Evolutionary conservation across 495 filamentous ascomycete genomes (phyloP), one percentile per base, ranked within the genome.

Genomic region (Penicillium herquei): DNA sequence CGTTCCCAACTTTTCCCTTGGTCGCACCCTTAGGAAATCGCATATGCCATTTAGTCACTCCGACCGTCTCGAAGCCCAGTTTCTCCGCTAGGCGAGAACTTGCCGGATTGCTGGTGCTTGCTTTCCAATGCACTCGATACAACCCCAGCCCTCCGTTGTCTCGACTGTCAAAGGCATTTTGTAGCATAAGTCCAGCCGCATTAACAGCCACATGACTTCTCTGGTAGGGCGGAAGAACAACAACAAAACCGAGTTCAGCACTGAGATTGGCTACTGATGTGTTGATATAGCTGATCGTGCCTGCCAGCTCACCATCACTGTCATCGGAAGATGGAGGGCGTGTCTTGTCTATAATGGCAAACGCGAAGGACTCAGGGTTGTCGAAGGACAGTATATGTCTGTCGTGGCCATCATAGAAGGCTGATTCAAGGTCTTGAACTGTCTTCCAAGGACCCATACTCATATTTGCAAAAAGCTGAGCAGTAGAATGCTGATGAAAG

Each of bases 271-370:
- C 30, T 0, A 52, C 3, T 0, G 61, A 64, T 3, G 64, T 54
- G 2, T 52, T 58, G 12, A 64, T 60, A 35, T 58, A 63, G 30
- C 57, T 61, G 8, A 66, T 33, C 6, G 61, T 64, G 5, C 64
- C 64, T 11, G 64, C 57, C 1, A 66, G 37, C 48, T 66, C 64
- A 11, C 64, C 64, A 45, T 66, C 64, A 0, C 49, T 18, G 12
- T 66, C 64, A 18, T 63, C 64, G 5, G 49, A 0, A 1, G 64
- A 64, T 5, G 64, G 7, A 1, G 55, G 55, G 6, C 54, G 52
- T 5, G 61, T 61, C 39, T 61, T 64, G 55, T 66, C 64, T 13
- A 66, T 61, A 2, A 66, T 58, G 8, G 64, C 61, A 41, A 61
- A 66, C 6, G 64, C 50, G 16, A 66, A 61, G 14, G 64, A 59